phyloP scores from a whole-genome alignment of 805 yeast species.

The Alloascoidea africana region DNA sequence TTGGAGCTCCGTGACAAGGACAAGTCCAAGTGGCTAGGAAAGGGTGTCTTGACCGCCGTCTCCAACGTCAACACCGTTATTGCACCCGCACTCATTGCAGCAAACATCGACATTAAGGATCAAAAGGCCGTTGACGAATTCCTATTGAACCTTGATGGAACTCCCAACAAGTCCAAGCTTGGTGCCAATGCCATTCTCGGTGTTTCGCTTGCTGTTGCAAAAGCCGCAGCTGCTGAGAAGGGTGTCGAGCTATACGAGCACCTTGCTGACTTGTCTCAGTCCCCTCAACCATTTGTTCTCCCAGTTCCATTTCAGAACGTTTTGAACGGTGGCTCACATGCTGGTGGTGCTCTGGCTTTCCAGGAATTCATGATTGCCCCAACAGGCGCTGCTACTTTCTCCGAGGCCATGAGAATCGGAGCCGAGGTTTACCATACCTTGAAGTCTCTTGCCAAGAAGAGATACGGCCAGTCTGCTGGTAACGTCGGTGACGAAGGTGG shows the following conservation, averaged over 20 bases:
- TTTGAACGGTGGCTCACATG: conserved; percentile 88
- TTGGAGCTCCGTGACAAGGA: conserved; percentile 97
- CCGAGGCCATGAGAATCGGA: conserved; percentile 80
- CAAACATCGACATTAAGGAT: conserved; percentile 69
- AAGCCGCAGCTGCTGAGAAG: conserved; percentile 97
- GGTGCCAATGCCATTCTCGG: conserved; percentile 99
- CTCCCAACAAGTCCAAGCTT: conserved; percentile 90
- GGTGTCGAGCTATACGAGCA: conserved; percentile 86
- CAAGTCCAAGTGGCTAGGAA: conserved; percentile 95
- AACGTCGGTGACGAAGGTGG: conserved; percentile 96
- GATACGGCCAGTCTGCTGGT: conserved; percentile 82
- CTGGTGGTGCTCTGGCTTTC: conserved; percentile 87
- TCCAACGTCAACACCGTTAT: conserved; percentile 88
- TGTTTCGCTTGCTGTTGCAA: conserved; percentile 93
- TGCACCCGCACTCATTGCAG: conserved; percentile 85
- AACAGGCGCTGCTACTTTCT: conserved; percentile 61
- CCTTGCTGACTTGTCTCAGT: conserved; percentile 64
- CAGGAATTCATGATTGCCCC: conserved; percentile 92
- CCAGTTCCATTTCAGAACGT: conserved; percentile 92
- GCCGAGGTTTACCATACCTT: conserved; percentile 81
- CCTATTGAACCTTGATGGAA: conserved; percentile 82
- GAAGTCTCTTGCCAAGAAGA: conserved; percentile 67
- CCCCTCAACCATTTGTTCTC: conserved; percentile 73
- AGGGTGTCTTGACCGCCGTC: conserved; percentile 96
- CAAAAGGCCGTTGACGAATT: conserved; percentile 82